phyloP scores from a whole-genome alignment of 805 yeast genomes.

The Maudiozyma barnettii region DNA sequence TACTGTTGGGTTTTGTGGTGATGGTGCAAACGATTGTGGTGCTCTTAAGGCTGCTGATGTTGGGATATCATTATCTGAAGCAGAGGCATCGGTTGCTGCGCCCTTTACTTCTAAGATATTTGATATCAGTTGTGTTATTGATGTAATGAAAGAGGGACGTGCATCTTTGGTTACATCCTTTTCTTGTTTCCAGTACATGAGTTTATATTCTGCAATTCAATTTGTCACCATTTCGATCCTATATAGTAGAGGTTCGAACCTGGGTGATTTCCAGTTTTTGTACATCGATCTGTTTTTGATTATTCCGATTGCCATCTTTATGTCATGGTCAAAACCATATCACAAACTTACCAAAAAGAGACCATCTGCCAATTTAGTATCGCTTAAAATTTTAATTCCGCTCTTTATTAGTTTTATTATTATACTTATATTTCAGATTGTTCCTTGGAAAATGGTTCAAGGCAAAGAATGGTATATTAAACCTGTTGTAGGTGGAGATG shows the following conservation, averaged over 20 bases:
- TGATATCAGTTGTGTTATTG: slow-evolving; percentile 86
- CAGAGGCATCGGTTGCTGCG: slow-evolving; percentile 98
- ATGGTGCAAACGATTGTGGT: slow-evolving; percentile 99
- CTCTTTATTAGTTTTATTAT: slow-evolving; percentile 67
- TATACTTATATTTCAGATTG: slow-evolving; percentile 53
- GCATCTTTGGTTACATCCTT: slow-evolving; percentile 92
- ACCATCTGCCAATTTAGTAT: slow-evolving; percentile 89
- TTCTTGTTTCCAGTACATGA: slow-evolving; percentile 96
- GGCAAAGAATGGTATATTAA: slow-evolving; percentile 62
- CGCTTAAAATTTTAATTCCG: slow-evolving; percentile 79
- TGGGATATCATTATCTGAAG: slow-evolving; percentile 91
- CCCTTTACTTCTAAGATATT: slow-evolving; percentile 89
- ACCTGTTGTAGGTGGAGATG: slow-evolving; percentile 77
- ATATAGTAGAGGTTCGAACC: slow-evolving; percentile 79
- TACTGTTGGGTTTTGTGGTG: slow-evolving; percentile 96
- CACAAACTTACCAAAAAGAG: slow-evolving; percentile 51
- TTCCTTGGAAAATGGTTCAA: slow-evolving; percentile 55
- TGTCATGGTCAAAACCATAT: slow-evolving; percentile 94
- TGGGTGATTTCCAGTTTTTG: slow-evolving; percentile 94
- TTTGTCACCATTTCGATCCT: slow-evolving; percentile 78
- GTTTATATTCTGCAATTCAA: slow-evolving; percentile 92
- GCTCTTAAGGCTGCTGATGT: slow-evolving; percentile 97
- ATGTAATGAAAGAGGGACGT: slow-evolving; percentile 88
- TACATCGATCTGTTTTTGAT: slow-evolving; percentile 88
- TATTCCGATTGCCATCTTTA: slow-evolving; percentile 87